Evolutionary conservation across 1,284 basidiomycete species (phyloP).

Genomic region (Cryptococcus sp.): DNA sequence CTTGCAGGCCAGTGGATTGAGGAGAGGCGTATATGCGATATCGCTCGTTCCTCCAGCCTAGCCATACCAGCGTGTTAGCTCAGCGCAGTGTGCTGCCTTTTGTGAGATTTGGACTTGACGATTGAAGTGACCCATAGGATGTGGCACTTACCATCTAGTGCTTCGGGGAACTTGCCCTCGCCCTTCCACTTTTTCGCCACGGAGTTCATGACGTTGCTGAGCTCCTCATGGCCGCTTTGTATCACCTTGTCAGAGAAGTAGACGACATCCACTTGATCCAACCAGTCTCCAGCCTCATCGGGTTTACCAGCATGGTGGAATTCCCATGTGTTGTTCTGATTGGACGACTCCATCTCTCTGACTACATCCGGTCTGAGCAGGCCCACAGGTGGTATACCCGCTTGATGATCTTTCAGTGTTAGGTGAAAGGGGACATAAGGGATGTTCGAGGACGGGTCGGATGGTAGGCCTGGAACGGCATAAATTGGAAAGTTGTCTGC

Average conservation of each 20-base stretch:
- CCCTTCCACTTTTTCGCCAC: slow-evolving; percentile 43
- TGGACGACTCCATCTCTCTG: slow-evolving; percentile 14
- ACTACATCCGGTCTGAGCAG: slow-evolving; percentile 29
- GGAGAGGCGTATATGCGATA: slow-evolving; percentile 78
- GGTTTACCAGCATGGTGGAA: not conserved
- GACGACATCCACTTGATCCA: slow-evolving; percentile 1
- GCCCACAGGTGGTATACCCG: slow-evolving; percentile 24
- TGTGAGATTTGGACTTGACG: not conserved
- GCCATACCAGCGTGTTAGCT: not conserved
- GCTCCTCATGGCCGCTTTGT: slow-evolving; percentile 6
- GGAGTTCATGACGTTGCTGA: slow-evolving; percentile 29
- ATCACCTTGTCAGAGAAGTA: slow-evolving; percentile 12
- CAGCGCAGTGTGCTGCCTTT: not conserved
- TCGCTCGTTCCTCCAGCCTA: slow-evolving; percentile 76
- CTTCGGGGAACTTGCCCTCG: slow-evolving; percentile 41
- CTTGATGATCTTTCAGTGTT: slow-evolving; percentile 26
- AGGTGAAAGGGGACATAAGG: slow-evolving; percentile 37
- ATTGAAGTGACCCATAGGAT: not conserved
- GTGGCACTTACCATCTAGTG: slow-evolving; percentile 40
- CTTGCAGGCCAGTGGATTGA: slow-evolving; percentile 51
- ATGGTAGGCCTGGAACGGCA: slow-evolving; percentile 12
- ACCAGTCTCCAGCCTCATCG: not conserved
- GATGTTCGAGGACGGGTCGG: not conserved
- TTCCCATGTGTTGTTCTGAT: not conserved
- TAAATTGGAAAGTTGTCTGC: slow-evolving; percentile 64